A percentile compares a stretch with the other conserved stretches of the same genome.
phyloP scores from a whole-genome alignment of 1,284 basidiomycete genomes.

The Psilocybe mexicana region DNA sequence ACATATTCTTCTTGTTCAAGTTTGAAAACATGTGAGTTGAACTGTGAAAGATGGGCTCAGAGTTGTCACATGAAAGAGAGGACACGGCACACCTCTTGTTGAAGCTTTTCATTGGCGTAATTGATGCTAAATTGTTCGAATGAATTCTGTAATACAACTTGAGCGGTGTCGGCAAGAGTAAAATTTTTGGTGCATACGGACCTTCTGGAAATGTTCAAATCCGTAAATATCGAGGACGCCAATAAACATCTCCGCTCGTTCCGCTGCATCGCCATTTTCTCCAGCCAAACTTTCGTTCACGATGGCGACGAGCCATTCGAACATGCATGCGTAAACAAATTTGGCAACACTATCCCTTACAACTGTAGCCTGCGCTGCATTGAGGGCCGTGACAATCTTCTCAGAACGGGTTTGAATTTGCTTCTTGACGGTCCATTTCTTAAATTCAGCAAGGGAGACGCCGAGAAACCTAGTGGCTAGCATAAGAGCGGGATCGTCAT shows the following conservation, averaged over 20 bases:
- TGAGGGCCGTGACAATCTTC: conserved; percentile 91
- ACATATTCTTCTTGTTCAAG: conserved; percentile 99
- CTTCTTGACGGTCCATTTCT: conserved; percentile 98
- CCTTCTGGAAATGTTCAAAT: conserved; percentile 97
- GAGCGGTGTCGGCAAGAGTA: conserved; percentile 8
- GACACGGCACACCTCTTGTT: conserved; percentile 76
- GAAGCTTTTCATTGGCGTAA: conserved; percentile 98
- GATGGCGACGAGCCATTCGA: conserved; percentile 97
- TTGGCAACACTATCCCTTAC: conserved; percentile 97
- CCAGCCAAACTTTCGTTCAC: conserved; percentile 96
- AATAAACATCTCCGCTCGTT: conserved; percentile 94
- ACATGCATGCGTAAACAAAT: conserved; percentile 97
- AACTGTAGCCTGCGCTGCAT: conserved; percentile 88
- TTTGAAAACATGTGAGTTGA: conserved; percentile 99
- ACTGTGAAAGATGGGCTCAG: conserved; percentile 46
- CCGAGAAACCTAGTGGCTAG: conserved; percentile 90
- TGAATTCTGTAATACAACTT: conserved; percentile 67
- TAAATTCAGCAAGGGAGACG: conserved; percentile 91
- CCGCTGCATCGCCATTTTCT: conserved; percentile 84
- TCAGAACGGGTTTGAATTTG: conserved; percentile 94
- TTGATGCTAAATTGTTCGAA: conserved; percentile 99
- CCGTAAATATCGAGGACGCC: conserved; percentile 98
- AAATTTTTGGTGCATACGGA: conserved; percentile 17
- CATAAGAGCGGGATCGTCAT: conserved; percentile 81
- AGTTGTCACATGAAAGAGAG: conserved; percentile 4